Evolutionary conservation across 2,329 filamentous ascomycete genomes (phyloP), one percentile per base, ranked within the genome.

Genomic region (Penicillium griseofulvum): DNA sequence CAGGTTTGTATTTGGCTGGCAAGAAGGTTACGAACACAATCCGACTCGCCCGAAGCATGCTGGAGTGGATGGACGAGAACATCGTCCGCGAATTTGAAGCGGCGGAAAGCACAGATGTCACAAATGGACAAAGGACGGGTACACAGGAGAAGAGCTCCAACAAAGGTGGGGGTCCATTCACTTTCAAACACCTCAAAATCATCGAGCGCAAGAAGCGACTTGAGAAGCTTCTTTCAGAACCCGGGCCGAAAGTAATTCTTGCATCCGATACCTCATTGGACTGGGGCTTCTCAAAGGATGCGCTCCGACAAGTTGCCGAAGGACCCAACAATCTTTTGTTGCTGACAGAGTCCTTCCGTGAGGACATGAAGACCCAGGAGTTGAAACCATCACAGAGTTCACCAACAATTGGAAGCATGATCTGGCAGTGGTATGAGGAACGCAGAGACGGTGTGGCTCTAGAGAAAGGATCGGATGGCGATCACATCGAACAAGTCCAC

Each of bases 11-110:
- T 69, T 80, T 99, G 41, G 93, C 92, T 0, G 92, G 91, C 37
- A 87, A 87, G 56, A 96, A 91, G 58, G 89, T 90, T 60, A 87
- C 90, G 55, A 92, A 91, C 59, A 96, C 92, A 0, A 89, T 97
- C 81, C 84, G 91, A 49, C 90, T 97, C 63, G 90, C 93, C 26
- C 84, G 92, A 62, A 97, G 93, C 71, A 96, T 99, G 90, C 80
- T 99, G 31, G 94, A 99, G 70, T 99, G 94, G 94, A 97, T 99
- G 92, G 92, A 97, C 69, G 92, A 97, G 68, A 88, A 87, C 55
- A 95, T 99, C 56, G 88, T 96, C 39, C 87, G 91, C 52, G 93
- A 97, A 66, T 95, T 96, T 58, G 92, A 96, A 70, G 86, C 87
- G 16, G 79, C 74, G 1, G 74, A 77, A 55, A 74, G 75, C 34